Evolutionary conservation across 176 grass and related monocot genomes (phyloP).

Genomic region (Alopecurus myosuroides): DNA sequence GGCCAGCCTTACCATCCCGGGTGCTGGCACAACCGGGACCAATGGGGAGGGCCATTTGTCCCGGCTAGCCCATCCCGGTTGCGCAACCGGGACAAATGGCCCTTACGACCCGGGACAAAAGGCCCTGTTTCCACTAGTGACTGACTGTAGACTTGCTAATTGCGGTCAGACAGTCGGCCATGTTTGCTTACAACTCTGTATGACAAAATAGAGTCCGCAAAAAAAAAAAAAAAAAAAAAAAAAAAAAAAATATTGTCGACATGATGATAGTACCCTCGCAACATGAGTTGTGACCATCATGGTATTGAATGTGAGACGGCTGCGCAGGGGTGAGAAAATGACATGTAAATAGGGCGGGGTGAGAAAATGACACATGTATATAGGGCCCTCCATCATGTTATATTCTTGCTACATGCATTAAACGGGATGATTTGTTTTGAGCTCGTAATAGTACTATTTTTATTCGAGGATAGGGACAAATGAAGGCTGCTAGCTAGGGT

Average conservation of each 20-base stretch:
- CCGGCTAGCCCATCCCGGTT: no score
- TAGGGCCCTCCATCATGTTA: constrained; percentile 41
- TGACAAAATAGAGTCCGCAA: not conserved
- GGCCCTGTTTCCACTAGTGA: no score
- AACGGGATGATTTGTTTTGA: constrained; percentile 30
- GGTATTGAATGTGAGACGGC: constrained; percentile 40
- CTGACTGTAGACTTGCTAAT: not conserved
- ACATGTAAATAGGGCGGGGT: not conserved
- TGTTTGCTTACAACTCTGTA: not conserved
- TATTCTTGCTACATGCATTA: constrained; percentile 56
- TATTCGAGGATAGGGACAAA: constrained; percentile 4
- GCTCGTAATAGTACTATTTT: not conserved
- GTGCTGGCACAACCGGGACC: no score
- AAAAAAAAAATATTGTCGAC: not conserved
- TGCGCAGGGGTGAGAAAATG: constrained; percentile 17
- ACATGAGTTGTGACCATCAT: constrained; percentile 51
- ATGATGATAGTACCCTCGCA: constrained; percentile 15
- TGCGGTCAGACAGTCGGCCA: not conserved
- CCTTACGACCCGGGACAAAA: no score
- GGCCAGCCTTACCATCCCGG: no score
- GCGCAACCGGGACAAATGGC: no score
- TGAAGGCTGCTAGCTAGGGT: not conserved
- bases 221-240: not conserved
- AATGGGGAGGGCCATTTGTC: no score
- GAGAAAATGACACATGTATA: constrained; percentile 19